Base-by-base conservation (phyloP, 495 filamentous ascomycete species). In the Hyaloscypha bicolor region DNA sequence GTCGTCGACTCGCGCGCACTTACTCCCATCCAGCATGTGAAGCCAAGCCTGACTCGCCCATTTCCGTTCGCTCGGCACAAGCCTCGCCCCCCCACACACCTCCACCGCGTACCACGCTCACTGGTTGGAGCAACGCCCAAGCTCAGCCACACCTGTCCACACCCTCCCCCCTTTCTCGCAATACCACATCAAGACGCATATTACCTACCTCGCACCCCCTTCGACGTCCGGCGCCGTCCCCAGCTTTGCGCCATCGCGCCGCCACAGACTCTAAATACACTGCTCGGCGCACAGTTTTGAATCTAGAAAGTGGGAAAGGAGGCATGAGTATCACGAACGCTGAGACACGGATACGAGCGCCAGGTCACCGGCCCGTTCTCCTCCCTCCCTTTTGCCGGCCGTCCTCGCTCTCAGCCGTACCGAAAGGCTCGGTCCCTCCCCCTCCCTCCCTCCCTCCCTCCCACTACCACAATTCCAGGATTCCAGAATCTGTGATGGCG, bases 51-150 rank as follows among this genome's bases (percentile, higher is more conserved):
- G 8, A 37, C 42, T 19, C 53, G 21, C n/a, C 22, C 53, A 6
- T 1, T 8, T 8, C 19, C 22, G 51, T 16, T 21, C 51, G 19
- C 22, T 29, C 51, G 22, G 51, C 35, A 8, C 42, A 48, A 14
- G 42, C 42, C 9, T 48, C 53, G 25, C 53, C 11, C 6, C 53
- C 53, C 22, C 53, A 6, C 19, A 8, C 51, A 21, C 51, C 51
- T 12, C 22, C 53, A 14, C 30, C 53, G 30, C 22, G 53, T 56
- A 31, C 9, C 9, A 14, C 19, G 16, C 53, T n/a, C 19, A 53
- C 51, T 56, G 53, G 53, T 32, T 56, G 42, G 42, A 48, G 35
- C 42, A 48, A 19, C 42, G 11, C 42, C 42, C 42, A 48, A 37
- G 12, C 42, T 48, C 42, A 48, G 42, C 42, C 42, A 48, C 42